Conservation (phyloP, 139 green algal genomes). For the Chlamydomonas incerta region DNA sequence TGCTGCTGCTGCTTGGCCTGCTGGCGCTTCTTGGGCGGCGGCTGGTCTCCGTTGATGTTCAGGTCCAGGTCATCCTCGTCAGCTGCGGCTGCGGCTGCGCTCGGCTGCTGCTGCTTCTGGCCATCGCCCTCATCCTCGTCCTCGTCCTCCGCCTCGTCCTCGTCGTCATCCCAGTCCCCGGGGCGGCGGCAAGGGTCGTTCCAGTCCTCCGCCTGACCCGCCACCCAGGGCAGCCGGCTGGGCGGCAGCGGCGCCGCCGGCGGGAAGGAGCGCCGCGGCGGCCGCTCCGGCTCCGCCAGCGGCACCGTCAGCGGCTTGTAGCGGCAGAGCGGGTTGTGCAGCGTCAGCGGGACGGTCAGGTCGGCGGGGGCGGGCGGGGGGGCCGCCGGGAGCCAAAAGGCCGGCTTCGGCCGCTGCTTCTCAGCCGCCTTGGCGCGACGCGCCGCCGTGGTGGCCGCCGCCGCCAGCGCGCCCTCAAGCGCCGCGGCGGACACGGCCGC, state of each 20-base stretch:
- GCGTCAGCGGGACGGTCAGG: neutral
- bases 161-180: neutral
- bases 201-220: neutral
- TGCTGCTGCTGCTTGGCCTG: neutral
- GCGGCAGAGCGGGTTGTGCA: constrained; percentile 7
- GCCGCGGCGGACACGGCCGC: neutral
- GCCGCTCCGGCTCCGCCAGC: neutral
- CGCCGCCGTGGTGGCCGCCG: neutral
- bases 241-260: constrained; percentile 10
- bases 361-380: constrained; percentile 15
- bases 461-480: neutral
- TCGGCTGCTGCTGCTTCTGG: neutral
- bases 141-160: neutral
- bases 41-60: neutral
- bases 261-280: constrained; percentile 8
- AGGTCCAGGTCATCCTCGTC: neutral
- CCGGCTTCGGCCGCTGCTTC: too few species aligned
- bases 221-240: constrained; percentile 3
- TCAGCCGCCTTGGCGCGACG: neutral
- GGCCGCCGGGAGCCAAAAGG: neutral
- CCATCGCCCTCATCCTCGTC: neutral
- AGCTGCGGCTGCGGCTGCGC: too few species aligned
- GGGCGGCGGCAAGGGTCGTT: too few species aligned
- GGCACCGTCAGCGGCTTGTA: neutral
- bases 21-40: too few species aligned